Evolutionary conservation across 805 yeast genomes (phyloP).

Genomic region (Saccharomyces cerevisiae): DNA sequence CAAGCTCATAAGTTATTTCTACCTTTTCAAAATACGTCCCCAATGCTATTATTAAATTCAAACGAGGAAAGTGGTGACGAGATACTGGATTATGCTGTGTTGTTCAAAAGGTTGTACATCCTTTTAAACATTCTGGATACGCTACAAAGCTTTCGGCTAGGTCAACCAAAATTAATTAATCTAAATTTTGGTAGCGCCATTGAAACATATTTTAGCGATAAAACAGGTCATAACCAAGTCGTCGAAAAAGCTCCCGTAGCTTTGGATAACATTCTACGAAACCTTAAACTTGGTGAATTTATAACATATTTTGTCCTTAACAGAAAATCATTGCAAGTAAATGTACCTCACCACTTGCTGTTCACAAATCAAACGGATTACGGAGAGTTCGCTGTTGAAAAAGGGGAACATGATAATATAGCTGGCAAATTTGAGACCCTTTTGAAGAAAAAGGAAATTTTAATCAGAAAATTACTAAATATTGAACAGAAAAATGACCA

Average conservation of each 20-base stretch:
- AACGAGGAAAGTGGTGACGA: not conserved
- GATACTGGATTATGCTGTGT: not conserved
- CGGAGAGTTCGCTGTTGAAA: not conserved
- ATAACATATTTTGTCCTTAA: not conserved
- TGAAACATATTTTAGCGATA: not conserved
- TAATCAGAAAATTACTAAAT: not conserved
- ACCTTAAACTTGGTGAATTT: not conserved
- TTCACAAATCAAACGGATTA: not conserved
- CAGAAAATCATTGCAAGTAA: not conserved
- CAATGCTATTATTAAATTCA: not conserved
- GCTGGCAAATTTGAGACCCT: not conserved
- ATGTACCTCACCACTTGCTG: not conserved
- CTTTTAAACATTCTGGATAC: not conserved
- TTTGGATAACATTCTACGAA: not conserved
- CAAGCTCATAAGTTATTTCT: not conserved
- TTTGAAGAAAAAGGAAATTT: not conserved
- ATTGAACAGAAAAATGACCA: not conserved
- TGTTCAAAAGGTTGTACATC: not conserved
- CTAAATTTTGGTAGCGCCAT: not conserved
- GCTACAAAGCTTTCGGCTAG: not conserved
- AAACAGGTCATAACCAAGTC: not conserved
- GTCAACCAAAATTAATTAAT: not conserved
- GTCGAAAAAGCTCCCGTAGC: not conserved
- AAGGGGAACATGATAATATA: not conserved
- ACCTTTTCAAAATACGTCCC: not conserved